Evolutionary conservation across 495 filamentous ascomycete species (phyloP).

Genomic region (Cairneyella variabilis): DNA sequence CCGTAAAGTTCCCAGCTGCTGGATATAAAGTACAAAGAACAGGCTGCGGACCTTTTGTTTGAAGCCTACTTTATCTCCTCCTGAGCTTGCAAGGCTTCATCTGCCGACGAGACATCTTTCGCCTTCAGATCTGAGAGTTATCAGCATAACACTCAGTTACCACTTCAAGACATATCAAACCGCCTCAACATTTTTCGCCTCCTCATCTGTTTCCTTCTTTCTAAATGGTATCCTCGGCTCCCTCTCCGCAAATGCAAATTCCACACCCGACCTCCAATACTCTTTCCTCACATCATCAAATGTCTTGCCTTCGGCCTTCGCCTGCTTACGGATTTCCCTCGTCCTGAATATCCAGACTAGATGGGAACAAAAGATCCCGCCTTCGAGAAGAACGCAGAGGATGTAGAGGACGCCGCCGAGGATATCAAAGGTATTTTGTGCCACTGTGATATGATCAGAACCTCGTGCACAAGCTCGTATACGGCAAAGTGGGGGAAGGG

Average conservation of each 20-base stretch:
- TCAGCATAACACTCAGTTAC: too few species aligned
- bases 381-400: constrained; percentile 59
- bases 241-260: constrained; percentile 41
- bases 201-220: too few species aligned
- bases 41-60: too few species aligned
- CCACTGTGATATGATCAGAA: constrained; percentile 36
- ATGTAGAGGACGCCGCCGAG: constrained; percentile 69
- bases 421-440: constrained; percentile 66
- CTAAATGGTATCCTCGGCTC: constrained; percentile 2
- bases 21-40: too few species aligned
- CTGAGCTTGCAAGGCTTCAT: too few species aligned
- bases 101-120: too few species aligned
- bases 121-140: too few species aligned
- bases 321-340: constrained; percentile 52
- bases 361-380: constrained; percentile 66
- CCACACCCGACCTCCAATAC: constrained; percentile 28
- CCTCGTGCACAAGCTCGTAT: background rate
- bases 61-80: too few species aligned
- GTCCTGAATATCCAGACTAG: constrained; percentile 64
- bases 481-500: constrained; percentile 8
- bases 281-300: constrained; percentile 61
- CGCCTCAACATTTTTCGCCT: too few species aligned
- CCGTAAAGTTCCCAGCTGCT: too few species aligned
- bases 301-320: constrained; percentile 50
- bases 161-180: too few species aligned